Conservation (phyloP, 2,329 filamentous ascomycete genomes). For the Pseudocercospora crystallina region DNA sequence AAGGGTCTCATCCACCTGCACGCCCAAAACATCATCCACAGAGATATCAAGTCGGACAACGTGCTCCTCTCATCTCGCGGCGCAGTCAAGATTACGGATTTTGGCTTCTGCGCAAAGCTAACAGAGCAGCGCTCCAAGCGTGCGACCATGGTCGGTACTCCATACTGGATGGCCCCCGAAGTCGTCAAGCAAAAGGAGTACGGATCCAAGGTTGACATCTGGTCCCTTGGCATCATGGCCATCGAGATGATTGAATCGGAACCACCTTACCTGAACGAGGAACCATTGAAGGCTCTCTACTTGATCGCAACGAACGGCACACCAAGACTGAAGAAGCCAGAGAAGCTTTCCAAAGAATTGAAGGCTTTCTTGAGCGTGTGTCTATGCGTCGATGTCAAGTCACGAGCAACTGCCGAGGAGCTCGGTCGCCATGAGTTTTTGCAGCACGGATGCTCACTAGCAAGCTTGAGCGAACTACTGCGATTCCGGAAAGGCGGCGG, state of each 20-base stretch:
- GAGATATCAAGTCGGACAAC: conserved; percentile 99
- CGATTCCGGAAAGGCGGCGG: conserved; percentile 74
- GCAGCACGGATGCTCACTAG: conserved; percentile 81
- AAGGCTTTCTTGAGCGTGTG: conserved; percentile 97
- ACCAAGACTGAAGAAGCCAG: conserved; percentile 93
- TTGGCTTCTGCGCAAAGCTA: conserved; percentile 97
- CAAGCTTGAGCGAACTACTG: conserved; percentile 80
- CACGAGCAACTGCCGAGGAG: conserved; percentile 86
- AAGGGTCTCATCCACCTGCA: conserved; percentile 92
- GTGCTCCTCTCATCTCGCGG: conserved; percentile 90
- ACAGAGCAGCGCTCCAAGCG: conserved; percentile 96
- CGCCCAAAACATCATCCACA: conserved; percentile 94
- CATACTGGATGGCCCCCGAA: conserved; percentile 99
- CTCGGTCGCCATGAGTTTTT: conserved; percentile 90
- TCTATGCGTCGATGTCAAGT: conserved; percentile 94
- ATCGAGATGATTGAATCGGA: conserved; percentile 99
- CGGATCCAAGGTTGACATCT: conserved; percentile 96
- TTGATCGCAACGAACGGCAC: conserved; percentile 98
- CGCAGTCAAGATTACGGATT: conserved; percentile 95
- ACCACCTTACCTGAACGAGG: conserved; percentile 95
- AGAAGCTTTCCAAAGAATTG: conserved; percentile 95
- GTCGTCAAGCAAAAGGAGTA: conserved; percentile 99
- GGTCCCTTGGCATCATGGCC: conserved; percentile 98
- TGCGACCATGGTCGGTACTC: conserved; percentile 97
- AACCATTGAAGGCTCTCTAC: conserved; percentile 94